Percentiles rank a stretch among this genome's conserved stretches.
Evolutionary conservation across 805 yeast genomes (phyloP).

Genomic region (Lachancea lanzarotensis): DNA sequence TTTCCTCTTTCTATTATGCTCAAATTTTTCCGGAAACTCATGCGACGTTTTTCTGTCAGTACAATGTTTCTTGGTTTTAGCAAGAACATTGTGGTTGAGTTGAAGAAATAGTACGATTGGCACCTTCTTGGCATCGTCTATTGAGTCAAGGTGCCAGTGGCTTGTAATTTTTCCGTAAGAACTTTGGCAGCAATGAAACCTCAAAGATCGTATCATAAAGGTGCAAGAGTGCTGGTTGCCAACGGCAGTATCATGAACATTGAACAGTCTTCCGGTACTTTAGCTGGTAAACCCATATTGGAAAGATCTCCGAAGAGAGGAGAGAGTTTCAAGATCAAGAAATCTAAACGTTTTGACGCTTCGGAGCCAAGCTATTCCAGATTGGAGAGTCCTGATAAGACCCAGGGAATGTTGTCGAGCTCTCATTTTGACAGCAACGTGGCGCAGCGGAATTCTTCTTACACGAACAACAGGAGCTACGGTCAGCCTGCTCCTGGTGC

Average conservation of each 20-base stretch:
- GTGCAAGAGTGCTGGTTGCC: constrained; percentile 3
- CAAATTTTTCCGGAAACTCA: background rate
- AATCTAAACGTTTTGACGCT: constrained; percentile 4
- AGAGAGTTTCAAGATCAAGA: constrained; percentile 7
- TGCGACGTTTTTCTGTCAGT: constrained; percentile 9
- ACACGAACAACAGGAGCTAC: background rate
- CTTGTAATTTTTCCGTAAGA: background rate
- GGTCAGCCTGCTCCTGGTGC: constrained; percentile 1
- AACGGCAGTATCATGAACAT: constrained; percentile 6
- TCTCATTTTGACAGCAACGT: background rate
- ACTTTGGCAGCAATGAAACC: constrained; percentile 4
- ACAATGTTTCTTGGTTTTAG: background rate
- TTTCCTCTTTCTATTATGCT: background rate
- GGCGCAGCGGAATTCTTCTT: background rate
- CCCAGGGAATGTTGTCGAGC: constrained; percentile 1
- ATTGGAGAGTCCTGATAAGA: constrained; percentile 1
- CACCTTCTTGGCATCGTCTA: too few species aligned
- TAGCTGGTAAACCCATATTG: background rate
- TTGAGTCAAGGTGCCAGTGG: too few species aligned
- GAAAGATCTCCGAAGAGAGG: constrained; percentile 7
- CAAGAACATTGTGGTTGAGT: background rate
- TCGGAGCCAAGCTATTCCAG: background rate
- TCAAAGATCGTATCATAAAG: constrained; percentile 4
- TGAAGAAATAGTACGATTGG: background rate
- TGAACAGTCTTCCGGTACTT: background rate